phyloP scores from a whole-genome alignment of 179 eudicot species.

The Heliamphora pulchella region DNA sequence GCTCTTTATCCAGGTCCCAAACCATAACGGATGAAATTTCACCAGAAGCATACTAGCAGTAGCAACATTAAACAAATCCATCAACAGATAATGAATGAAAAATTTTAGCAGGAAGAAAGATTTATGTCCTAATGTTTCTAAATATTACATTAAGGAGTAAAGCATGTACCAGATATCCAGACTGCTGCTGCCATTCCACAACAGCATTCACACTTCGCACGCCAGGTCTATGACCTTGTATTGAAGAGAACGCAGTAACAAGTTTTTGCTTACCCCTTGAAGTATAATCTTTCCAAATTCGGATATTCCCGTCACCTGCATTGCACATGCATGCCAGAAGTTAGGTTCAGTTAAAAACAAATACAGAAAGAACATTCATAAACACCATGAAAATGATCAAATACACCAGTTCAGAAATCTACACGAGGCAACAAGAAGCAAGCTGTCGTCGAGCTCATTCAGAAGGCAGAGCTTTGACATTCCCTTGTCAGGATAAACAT shows the following conservation, averaged over 20 bases:
- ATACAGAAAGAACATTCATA: background rate
- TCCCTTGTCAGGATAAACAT: constrained; percentile 75
- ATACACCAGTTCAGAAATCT: constrained; percentile 14
- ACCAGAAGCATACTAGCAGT: constrained; percentile 65
- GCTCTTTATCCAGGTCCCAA: constrained; percentile 97
- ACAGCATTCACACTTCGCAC: constrained; percentile 54
- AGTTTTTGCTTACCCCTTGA: constrained; percentile 63
- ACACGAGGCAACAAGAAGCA: constrained; percentile 92
- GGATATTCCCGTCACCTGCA: constrained; percentile 81
- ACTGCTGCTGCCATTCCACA: constrained; percentile 98
- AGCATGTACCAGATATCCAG: constrained; percentile 72
- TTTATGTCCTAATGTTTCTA: background rate
- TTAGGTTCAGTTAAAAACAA: background rate
- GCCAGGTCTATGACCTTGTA: constrained; percentile 66
- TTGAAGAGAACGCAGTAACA: constrained; percentile 83
- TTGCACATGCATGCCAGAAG: background rate
- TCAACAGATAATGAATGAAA: constrained; percentile 9
- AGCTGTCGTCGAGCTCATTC: constrained; percentile 89
- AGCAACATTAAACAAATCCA: constrained; percentile 9
- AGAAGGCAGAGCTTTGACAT: constrained; percentile 85
- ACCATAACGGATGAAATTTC: constrained; percentile 64
- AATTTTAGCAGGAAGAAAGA: background rate
- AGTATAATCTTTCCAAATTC: constrained; percentile 86
- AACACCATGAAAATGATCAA: background rate
- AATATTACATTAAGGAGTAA: constrained; percentile 4